Base-by-base conservation (phyloP, 371 early-diverging fungal genomes). In the Coemansia sp. region DNA sequence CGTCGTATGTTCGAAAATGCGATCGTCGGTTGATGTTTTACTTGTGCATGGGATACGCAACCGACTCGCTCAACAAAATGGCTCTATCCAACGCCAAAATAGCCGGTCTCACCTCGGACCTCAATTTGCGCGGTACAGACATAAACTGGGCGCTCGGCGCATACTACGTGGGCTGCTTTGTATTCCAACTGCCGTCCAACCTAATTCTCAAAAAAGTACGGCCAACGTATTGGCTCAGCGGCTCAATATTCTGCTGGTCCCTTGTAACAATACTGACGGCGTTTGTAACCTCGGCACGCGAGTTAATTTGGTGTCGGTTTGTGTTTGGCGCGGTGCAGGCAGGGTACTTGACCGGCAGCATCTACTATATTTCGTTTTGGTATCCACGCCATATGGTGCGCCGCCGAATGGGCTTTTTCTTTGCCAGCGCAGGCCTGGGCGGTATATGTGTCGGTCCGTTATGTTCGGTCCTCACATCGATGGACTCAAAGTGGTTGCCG, bases 141-240 rank as follows among this genome's bases (percentile, higher is more conserved):
- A 89, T 87, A 66, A 88, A 87, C 63, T 81, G 85, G 81, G 86
- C 88, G 3, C 62, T 91, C 16, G 87, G 88, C 25, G 83, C 87
- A 61, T 90, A 90, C 72, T 91, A 88, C 55, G 67, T 91, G 53
- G 93, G 92, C 20, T 90, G 91, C 65, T 82, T 91, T 28, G 40
- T 90, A 61, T 89, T 86, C 72, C 88, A 88, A 42, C 71, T 87
- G 44, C 89, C 89, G 7, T 86, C 88, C 8, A 88, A 88, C 77
- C 72, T 87, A 53, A 42, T 87, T 1, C 64, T 88, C 16, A 85
- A 87, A n/a, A 72, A 73, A 21, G 65, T 79, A 25, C 80, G 82
- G 6, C 89, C 89, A 4, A 81, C 83, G 0, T 54, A 68, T 21
- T 88, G 87, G 72, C 75, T 88, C 16, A 83, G 84, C 16, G 63